A percentile compares a stretch with the other conserved stretches of the same genome.
These are phyloP conservation scores for Coemansia sp. DNA, from an alignment of 192 early-diverging fungal species.

Conservation along the genomic window DNA sequence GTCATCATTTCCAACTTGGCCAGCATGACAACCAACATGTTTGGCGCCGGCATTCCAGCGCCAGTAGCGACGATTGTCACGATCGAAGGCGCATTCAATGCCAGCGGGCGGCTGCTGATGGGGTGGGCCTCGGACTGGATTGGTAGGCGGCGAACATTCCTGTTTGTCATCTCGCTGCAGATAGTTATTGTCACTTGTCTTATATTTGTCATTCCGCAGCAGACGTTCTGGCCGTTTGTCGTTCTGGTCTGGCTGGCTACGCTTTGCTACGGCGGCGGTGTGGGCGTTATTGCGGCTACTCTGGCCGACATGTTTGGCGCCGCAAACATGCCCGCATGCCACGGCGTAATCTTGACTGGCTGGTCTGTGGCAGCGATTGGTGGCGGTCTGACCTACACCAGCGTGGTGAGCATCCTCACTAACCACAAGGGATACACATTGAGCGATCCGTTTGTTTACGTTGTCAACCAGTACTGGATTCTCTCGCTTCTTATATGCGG, in stretches of 20 bases:
- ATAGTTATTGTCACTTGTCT: constrained; percentile 58
- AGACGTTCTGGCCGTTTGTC: constrained; percentile 58
- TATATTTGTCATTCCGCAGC: constrained; percentile 53
- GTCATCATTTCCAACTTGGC: constrained; percentile 61
- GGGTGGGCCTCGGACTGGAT: constrained; percentile 56
- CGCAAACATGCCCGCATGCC: constrained; percentile 68
- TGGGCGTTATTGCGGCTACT: constrained; percentile 71
- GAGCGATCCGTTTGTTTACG: constrained; percentile 53
- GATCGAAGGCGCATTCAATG: constrained; percentile 61
- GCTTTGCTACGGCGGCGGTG: constrained; percentile 70
- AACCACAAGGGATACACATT: constrained; percentile 38
- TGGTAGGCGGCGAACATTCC: constrained; percentile 65
- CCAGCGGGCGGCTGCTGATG: constrained; percentile 55
- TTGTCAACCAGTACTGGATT: constrained; percentile 70
- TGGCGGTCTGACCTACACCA: constrained; percentile 67
- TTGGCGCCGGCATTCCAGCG: constrained; percentile 33
- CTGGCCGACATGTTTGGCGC: constrained; percentile 77
- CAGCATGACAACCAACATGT: constrained; percentile 59
- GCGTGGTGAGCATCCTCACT: constrained; percentile 53
- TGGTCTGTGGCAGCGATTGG: constrained; percentile 74
- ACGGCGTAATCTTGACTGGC: constrained; percentile 72
- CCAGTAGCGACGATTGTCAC: constrained; percentile 51
- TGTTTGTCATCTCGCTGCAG: constrained; percentile 59
- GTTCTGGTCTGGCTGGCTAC: constrained; percentile 61
- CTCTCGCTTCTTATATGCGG: constrained; percentile 57